Conservation (phyloP, 441 rosid species). For the Cnidoscolus chayamansa region DNA sequence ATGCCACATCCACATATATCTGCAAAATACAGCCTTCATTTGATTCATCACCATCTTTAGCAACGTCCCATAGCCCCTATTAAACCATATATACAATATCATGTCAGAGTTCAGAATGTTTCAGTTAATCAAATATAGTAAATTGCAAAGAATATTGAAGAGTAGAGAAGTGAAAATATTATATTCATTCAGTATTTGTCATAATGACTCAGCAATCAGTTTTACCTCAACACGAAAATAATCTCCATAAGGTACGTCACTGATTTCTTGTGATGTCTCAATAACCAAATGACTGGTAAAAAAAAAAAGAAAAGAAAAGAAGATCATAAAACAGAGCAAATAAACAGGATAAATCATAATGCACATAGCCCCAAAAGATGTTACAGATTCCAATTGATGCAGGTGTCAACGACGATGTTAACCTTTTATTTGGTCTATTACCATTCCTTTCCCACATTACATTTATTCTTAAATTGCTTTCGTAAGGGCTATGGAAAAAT, state of each 20-base stretch:
- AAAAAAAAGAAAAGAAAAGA: conserved; percentile 26
- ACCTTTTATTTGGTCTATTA: too few relatives aligned
- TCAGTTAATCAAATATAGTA: neutral
- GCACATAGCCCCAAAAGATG: neutral
- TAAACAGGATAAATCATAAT: neutral
- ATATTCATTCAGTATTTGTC: neutral
- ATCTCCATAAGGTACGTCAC: conserved; percentile 88
- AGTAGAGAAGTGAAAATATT: neutral
- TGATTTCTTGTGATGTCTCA: conserved; percentile 85
- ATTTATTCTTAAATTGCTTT: too few relatives aligned
- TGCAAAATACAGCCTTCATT: conserved; percentile 66
- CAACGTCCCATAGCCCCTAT: conserved; percentile 83
- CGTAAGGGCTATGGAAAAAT: neutral
- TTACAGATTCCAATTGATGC: neutral
- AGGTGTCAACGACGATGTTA: neutral
- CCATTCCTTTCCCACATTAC: too few relatives aligned
- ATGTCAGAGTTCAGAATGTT: neutral
- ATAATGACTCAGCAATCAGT: conserved; percentile 18
- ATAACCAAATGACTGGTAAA: conserved; percentile 69
- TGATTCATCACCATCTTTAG: conserved; percentile 48
- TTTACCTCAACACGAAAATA: conserved; percentile 86
- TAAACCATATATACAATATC: conserved; percentile 14
- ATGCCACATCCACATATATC: conserved; percentile 73
- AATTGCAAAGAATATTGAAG: neutral
- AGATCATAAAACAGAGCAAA: conserved; percentile 28